These are phyloP conservation scores for Lotus japonicus DNA, from an alignment of 306 rosid genomes.

Conservation along the genomic window DNA sequence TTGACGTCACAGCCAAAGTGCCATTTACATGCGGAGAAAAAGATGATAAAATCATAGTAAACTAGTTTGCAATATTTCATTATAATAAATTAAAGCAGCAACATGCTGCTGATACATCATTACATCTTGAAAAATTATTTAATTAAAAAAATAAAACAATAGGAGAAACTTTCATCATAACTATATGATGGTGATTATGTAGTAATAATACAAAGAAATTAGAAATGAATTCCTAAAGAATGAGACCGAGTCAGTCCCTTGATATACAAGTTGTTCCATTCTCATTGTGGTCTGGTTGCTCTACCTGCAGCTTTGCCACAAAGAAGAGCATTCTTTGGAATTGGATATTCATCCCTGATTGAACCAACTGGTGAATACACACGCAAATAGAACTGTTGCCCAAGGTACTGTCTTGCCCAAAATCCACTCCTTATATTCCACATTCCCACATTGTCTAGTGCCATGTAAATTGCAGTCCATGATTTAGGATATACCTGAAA, in stretches of 20 bases:
- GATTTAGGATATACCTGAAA: conserved; percentile 75
- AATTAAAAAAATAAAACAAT: conserved; percentile 19
- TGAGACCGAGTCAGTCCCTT: conserved; percentile 12
- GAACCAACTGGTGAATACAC: conserved; percentile 73
- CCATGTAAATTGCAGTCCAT: conserved; percentile 88
- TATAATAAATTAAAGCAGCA: background rate
- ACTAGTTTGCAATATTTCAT: background rate
- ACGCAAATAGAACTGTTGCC: conserved; percentile 83
- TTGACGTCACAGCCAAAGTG: no score
- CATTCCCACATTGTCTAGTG: conserved; percentile 88
- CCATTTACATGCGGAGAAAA: no score
- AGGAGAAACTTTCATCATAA: background rate
- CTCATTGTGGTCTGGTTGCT: conserved; percentile 25
- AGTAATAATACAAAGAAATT: conserved; percentile 10
- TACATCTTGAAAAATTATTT: background rate
- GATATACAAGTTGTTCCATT: background rate
- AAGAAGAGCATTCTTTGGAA: conserved; percentile 87
- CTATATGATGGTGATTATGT: background rate
- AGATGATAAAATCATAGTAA: no score
- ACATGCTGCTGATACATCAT: background rate
- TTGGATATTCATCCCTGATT: conserved; percentile 62
- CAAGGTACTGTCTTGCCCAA: conserved; percentile 89
- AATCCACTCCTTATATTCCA: conserved; percentile 86
- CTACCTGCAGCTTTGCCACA: conserved; percentile 75
- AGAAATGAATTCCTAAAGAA: conserved; percentile 29